Evolutionary conservation across 2,329 filamentous ascomycete genomes (phyloP).

Genomic region (Pseudohalonectria lignicola): DNA sequence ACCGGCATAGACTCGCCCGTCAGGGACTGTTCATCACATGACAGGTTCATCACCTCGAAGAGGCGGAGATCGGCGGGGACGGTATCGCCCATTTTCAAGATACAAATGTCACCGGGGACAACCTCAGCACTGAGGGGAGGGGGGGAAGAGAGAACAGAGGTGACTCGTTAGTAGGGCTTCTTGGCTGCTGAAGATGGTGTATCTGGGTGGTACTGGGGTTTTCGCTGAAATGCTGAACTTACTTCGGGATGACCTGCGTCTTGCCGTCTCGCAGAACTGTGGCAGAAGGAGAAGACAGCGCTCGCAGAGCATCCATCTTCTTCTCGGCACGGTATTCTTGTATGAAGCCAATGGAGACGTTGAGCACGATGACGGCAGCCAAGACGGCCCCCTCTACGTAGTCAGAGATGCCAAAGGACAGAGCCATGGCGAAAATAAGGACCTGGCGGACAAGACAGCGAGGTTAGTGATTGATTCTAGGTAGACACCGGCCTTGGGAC

Average conservation of each 20-base stretch:
- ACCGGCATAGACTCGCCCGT: conserved; percentile 68
- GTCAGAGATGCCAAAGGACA: conserved; percentile 53
- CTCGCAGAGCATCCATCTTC: conserved; percentile 53
- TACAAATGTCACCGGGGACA: conserved; percentile 61
- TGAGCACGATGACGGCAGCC: conserved; percentile 36
- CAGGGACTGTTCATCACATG: conserved; percentile 67
- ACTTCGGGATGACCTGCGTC: conserved; percentile 46
- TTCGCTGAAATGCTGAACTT: conserved; percentile 15
- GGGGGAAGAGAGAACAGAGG: neutral
- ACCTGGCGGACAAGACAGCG: too few species aligned
- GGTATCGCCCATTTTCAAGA: conserved; percentile 61
- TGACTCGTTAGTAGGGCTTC: too few species aligned
- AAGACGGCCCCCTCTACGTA: conserved; percentile 22
- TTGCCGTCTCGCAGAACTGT: conserved; percentile 50
- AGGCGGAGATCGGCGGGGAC: conserved; percentile 63
- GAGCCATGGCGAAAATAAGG: conserved; percentile 65
- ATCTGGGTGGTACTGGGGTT: too few species aligned
- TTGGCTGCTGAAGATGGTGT: too few species aligned
- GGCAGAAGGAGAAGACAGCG: conserved; percentile 52
- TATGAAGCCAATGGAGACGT: conserved; percentile 57
- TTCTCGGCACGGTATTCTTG: conserved; percentile 55
- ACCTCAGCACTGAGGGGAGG: conserved; percentile 38
- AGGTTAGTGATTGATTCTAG: too few species aligned
- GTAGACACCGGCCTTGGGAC: too few species aligned
- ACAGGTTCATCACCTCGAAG: conserved; percentile 66